Conservation (phyloP, 805 yeast species). For the Naumovozyma castellii region DNA sequence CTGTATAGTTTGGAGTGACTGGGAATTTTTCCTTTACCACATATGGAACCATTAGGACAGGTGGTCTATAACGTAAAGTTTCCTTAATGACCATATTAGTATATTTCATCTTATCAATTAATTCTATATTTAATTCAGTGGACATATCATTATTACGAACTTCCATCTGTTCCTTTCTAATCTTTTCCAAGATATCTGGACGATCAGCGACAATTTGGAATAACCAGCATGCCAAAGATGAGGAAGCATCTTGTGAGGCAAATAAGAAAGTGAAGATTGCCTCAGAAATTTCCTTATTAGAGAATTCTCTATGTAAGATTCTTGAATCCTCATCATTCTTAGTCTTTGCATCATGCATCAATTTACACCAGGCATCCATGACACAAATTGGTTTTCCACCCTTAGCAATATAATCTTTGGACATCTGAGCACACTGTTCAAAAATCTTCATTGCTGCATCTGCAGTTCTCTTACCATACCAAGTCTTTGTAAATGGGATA, state of each 20-base stretch:
- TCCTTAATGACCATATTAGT: slow-evolving; percentile 89
- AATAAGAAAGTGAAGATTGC: slow-evolving; percentile 93
- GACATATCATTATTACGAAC: slow-evolving; percentile 72
- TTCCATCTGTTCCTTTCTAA: slow-evolving; percentile 83
- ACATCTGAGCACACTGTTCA: slow-evolving; percentile 77
- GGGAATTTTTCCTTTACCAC: slow-evolving; percentile 83
- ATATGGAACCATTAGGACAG: slow-evolving; percentile 96
- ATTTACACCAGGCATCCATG: slow-evolving; percentile 88
- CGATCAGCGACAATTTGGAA: slow-evolving; percentile 94
- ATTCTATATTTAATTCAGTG: slow-evolving; percentile 50
- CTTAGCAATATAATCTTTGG: slow-evolving; percentile 67
- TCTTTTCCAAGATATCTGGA: slow-evolving; percentile 77
- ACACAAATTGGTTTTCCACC: slow-evolving; percentile 81
- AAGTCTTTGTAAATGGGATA: slow-evolving; percentile 89
- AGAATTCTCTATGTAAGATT: slow-evolving; percentile 66
- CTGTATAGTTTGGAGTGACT: slow-evolving; percentile 71
- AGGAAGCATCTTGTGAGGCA: slow-evolving; percentile 97
- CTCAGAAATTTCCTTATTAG: slow-evolving; percentile 88
- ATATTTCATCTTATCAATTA: slow-evolving; percentile 80
- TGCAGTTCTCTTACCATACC: slow-evolving; percentile 93
- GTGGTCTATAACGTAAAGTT: slow-evolving; percentile 89
- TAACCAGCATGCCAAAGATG: slow-evolving; percentile 95
- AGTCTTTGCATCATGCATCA: slow-evolving; percentile 63
- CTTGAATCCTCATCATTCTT: slow-evolving; percentile 44
- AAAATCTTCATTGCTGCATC: slow-evolving; percentile 90